phyloP scores from a whole-genome alignment of 371 early-diverging fungal genomes.

The Pancytospora philotis region DNA sequence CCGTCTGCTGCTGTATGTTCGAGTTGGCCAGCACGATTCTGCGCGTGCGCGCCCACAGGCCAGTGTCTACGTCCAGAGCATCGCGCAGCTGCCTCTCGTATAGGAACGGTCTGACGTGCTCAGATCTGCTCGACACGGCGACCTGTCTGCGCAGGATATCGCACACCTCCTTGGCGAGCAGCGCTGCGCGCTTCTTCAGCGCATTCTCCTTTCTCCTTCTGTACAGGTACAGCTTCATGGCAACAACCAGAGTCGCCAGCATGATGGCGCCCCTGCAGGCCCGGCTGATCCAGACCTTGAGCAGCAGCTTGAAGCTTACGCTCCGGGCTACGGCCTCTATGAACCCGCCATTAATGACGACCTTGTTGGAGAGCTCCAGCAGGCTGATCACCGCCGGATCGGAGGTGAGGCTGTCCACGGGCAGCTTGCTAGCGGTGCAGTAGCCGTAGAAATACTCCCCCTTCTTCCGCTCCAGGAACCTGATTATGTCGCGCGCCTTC shows the following conservation, averaged over 20 bases:
- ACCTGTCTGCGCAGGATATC: conserved; percentile 39
- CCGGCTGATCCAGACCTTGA: conserved; percentile 24
- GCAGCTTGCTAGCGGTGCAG: neutral
- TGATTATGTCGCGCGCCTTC: conserved; percentile 21
- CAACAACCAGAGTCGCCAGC: conserved; percentile 3
- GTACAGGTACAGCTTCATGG: conserved; percentile 5
- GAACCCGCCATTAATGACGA: conserved; percentile 7
- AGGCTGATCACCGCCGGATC: conserved; percentile 16
- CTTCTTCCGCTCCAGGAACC: conserved; percentile 19
- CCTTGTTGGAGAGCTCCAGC: neutral
- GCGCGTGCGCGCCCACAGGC: conserved; percentile 32
- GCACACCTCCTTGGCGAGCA: conserved; percentile 26
- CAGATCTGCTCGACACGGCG: conserved; percentile 33
- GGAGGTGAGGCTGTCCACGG: conserved; percentile 5
- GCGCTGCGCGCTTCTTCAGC: conserved; percentile 3
- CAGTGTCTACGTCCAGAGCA: conserved; percentile 29
- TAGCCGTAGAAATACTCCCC: conserved; percentile 40
- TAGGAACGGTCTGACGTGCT: conserved; percentile 23
- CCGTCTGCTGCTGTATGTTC: conserved; percentile 21
- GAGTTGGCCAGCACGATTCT: conserved; percentile 31
- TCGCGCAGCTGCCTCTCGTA: conserved; percentile 39
- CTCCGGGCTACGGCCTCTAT: conserved; percentile 21
- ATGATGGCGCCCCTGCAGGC: conserved; percentile 7
- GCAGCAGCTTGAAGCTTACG: conserved; percentile 13
- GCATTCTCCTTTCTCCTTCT: conserved; percentile 1